phyloP scores from a whole-genome alignment of 2,329 filamentous ascomycete genomes.

The Spiromastix sp. region DNA sequence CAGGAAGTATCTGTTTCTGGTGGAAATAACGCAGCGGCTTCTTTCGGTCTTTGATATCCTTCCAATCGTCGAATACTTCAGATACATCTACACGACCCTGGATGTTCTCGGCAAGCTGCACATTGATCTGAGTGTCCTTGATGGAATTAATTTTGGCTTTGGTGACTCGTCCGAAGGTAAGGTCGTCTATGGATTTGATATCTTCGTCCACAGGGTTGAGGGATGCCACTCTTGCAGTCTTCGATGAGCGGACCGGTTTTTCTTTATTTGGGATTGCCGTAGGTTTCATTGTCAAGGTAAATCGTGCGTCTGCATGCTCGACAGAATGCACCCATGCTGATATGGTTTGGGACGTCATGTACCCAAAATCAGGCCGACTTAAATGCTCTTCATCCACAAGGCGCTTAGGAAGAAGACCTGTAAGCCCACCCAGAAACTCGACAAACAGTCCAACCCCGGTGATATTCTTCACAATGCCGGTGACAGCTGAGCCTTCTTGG shows the following conservation, averaged over 20 bases:
- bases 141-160: conserved; percentile 73
- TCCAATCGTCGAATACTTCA: conserved; percentile 79
- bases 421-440: conserved; percentile 70
- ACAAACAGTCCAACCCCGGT: conserved; percentile 74
- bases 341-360: conserved; percentile 67
- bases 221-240: conserved; percentile 21
- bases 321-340: conserved; percentile 61
- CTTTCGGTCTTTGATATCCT: conserved; percentile 75
- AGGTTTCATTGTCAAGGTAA: conserved; percentile 52
- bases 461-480: conserved; percentile 78
- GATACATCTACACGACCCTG: conserved; percentile 91
- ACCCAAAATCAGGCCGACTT: conserved; percentile 62
- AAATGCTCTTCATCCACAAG: conserved; percentile 63
- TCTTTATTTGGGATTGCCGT: conserved; percentile 41
- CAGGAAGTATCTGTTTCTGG: conserved; percentile 58
- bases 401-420: conserved; percentile 68
- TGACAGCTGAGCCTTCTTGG: conserved; percentile 55
- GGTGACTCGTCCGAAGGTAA: conserved; percentile 60
- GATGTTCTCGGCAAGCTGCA: conserved; percentile 74
- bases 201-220: conserved; percentile 55
- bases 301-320: conserved; percentile 59
- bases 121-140: conserved; percentile 87
- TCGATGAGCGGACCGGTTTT: conserved; percentile 28
- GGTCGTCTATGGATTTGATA: conserved; percentile 57
- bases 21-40: conserved; percentile 67